Conservation (phyloP, 129 eudicot genomes). For the Logfia minima region DNA sequence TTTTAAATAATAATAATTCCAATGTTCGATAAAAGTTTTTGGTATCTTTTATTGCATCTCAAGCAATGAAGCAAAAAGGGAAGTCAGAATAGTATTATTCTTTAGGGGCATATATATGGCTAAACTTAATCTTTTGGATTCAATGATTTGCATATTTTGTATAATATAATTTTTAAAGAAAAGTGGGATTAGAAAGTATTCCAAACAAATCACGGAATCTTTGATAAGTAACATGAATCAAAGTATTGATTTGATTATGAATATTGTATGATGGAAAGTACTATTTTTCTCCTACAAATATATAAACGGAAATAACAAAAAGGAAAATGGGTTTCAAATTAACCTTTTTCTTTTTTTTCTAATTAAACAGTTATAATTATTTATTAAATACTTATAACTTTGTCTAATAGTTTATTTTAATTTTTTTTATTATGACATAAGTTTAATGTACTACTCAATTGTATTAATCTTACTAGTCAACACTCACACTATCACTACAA, state of each 20-base stretch:
- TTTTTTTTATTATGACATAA: too few species aligned
- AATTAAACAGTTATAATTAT: too few species aligned
- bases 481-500: too few species aligned
- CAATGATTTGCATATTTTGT: slow-evolving; percentile 34
- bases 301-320: too few species aligned
- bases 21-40: slow-evolving; percentile 22
- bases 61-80: slow-evolving; percentile 34
- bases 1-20: slow-evolving; percentile 9
- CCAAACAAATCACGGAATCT: slow-evolving; percentile 34
- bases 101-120: slow-evolving; percentile 25
- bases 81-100: slow-evolving; percentile 28
- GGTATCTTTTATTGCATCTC: slow-evolving; percentile 34
- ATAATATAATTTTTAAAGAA: not conserved
- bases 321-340: too few species aligned
- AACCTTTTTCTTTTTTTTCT: too few species aligned
- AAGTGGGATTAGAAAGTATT: slow-evolving; percentile 32
- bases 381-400: too few species aligned
- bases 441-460: too few species aligned
- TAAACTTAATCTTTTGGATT: slow-evolving; percentile 36
- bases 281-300: too few species aligned
- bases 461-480: too few species aligned
- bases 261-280: slow-evolving; percentile 6
- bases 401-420: too few species aligned
- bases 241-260: slow-evolving; percentile 1
- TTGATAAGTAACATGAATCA: slow-evolving; percentile 8